Base-by-base conservation (phyloP, 148 eudicot genomes). In the Diospyros lotus region DNA sequence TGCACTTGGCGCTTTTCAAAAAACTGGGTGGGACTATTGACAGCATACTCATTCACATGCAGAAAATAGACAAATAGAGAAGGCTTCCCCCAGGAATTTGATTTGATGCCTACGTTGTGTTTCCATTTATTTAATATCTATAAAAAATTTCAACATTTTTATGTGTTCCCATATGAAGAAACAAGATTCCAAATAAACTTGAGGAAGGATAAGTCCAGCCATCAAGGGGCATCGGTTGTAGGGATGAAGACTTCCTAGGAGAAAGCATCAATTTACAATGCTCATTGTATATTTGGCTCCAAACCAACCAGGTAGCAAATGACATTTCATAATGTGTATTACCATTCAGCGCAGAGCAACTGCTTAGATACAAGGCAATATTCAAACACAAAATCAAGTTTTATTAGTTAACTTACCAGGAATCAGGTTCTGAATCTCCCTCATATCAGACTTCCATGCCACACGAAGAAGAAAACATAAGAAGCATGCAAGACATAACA, bases 361-460 rank as follows among this genome's bases (percentile, higher is more conserved):
- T 14, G 15, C 28, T 61, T 66, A 55, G 48, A 66, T 44, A 73
- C 76, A 64, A 75, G 17, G 70, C 44, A 72, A 80, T 66, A 44
- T 69, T 68, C 58, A 66, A 75, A 64, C 7, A 63, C 80, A 56
- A 71, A 59, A 64, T 46, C 65, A 56, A 68, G 60, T 55, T 69
- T 61, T 64, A 76, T 54, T 64, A 51, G 74, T 58, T 43, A 74
- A 76, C 78, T 88, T 89, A 94, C 98, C 98, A 69, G 89, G 97
- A 83, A 95, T 81, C 51, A 95, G 76, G 85, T 79, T 72, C 78
- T 83, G 94, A 58, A 92, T 90, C 88, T 88, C 82, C 85, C 76
- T 79, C 83, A 95, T 80, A 78, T 92, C 94, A 75, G 98, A 90
- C 98, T 94, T 89, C 84, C 78, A 80, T 78, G 71, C 76, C 77